These are phyloP conservation scores for Phytophthora pseudosyringae DNA, from an alignment of 352 stramenopile species.

Conservation along the genomic window DNA sequence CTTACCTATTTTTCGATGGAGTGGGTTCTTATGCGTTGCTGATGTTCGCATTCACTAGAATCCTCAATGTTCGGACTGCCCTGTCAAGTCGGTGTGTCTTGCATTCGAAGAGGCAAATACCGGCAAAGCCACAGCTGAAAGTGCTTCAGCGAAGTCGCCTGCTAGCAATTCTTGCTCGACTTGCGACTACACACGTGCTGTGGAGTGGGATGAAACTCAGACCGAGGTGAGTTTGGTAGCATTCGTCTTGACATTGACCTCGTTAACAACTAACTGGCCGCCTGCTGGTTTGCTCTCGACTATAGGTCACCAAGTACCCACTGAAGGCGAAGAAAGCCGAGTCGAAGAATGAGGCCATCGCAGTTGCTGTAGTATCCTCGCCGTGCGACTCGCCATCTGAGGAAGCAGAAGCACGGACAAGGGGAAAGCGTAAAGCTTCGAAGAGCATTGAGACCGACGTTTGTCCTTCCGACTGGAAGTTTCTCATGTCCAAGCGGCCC, in stretches of 20 bases:
- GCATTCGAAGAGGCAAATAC: constrained; percentile 62
- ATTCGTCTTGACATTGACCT: constrained; percentile 8
- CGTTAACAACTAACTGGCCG: neutral
- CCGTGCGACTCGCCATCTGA: constrained; percentile 3
- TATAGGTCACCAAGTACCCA: constrained; percentile 79
- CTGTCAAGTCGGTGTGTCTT: constrained; percentile 68
- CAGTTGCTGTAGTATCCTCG: constrained; percentile 72
- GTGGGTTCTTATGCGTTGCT: constrained; percentile 1
- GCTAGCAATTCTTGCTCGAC: constrained; percentile 49
- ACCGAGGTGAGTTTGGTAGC: constrained; percentile 23
- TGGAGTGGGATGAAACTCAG: constrained; percentile 60
- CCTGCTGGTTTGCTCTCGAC: neutral
- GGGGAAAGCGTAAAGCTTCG: constrained; percentile 26
- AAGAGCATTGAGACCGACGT: constrained; percentile 22
- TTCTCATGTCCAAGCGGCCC: constrained; percentile 82
- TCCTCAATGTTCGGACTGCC: constrained; percentile 69
- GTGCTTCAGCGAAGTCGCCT: neutral
- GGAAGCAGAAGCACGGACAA: neutral
- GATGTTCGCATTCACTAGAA: constrained; percentile 49
- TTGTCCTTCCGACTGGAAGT: constrained; percentile 54
- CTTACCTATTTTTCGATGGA: neutral
- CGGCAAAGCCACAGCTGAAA: constrained; percentile 21
- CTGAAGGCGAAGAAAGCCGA: constrained; percentile 86
- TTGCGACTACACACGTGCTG: constrained; percentile 59
- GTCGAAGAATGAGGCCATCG: constrained; percentile 78